Evolutionary conservation across 495 filamentous ascomycete genomes (phyloP).

Genomic region (Cercophora samala): DNA sequence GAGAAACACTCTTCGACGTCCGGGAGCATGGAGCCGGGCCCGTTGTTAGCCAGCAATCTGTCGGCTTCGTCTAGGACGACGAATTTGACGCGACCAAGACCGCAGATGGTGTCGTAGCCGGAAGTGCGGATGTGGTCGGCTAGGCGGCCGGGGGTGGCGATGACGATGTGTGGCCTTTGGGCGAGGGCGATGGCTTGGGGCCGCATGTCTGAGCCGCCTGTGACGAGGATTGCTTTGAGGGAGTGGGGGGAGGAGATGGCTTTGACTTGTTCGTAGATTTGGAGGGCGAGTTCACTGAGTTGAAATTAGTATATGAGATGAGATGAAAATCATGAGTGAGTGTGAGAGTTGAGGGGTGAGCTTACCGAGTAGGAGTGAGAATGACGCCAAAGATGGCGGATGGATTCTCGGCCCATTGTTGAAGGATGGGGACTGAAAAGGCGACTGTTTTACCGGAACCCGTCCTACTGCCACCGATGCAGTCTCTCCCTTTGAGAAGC

Average conservation of each 20-base stretch:
- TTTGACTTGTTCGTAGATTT: conserved; percentile 93
- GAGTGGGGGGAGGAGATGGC: conserved; percentile 82
- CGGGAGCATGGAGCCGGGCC: conserved; percentile 77
- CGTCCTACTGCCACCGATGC: conserved; percentile 89
- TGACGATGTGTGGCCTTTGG: conserved; percentile 81
- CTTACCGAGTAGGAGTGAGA: conserved; percentile 80
- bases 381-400: conserved; percentile 85
- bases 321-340: too few relatives aligned
- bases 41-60: conserved; percentile 67
- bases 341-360: not conserved
- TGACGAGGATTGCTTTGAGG: conserved; percentile 81
- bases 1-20: conserved; percentile 86
- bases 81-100: conserved; percentile 70
- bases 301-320: conserved; percentile 8
- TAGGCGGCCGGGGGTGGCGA: conserved; percentile 89
- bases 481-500: conserved; percentile 85
- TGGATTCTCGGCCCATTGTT: conserved; percentile 90
- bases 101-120: conserved; percentile 81
- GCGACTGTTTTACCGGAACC: conserved; percentile 99
- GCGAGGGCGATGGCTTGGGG: conserved; percentile 79
- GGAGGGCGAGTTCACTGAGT: conserved; percentile 79
- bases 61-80: conserved; percentile 97
- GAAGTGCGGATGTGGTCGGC: conserved; percentile 91
- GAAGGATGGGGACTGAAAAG: conserved; percentile 89
- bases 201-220: conserved; percentile 90